Evolutionary conservation across 75 land plant species (phyloP), one percentile per base, ranked within the genome.

Genomic region (Azolla pinnata): DNA sequence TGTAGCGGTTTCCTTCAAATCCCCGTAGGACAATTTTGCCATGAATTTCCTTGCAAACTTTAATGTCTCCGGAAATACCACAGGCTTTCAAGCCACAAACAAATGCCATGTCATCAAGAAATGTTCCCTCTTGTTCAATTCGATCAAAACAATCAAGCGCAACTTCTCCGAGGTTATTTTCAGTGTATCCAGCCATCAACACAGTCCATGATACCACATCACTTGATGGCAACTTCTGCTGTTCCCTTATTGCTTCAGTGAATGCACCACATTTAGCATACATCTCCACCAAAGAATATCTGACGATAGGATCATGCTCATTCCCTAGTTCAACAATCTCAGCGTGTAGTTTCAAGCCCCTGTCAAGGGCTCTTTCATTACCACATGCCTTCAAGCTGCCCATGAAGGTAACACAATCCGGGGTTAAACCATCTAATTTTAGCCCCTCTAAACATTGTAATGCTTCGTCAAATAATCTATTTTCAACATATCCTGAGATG

Each of bases 401-500:
- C 7, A 51, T 31, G 17, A 64, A 51, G 16, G 72, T 56, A 21
- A 60, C 58, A 5, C 34, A 23, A 46, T 72, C 66, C 2, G 65
- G 67, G 17, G 14, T 18, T 0, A 64, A 23, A 0, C 54, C 63
- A 7, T n/a, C 40, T 3, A 35, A 17, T 10, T 40, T 42, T 74
- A 79, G 69, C 23, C 63, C 54, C 29, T 30, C 24, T n/a, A 67
- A 71, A 33, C 29, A 26, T 7, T 21, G 34, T 18, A 75, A 62
- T 20, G 82, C 70, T 40, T 70, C 67, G 8, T 31, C 18, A 8
- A 31, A 12, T 19, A 47, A 40, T 18, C 67, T 62, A 67, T 73
- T 69, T 4, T 69, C 60, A 40, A 57, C 59, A 53, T 65, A 65
- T 0, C 61, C 78, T 45, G 67, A 44, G 31, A 80, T 76, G 44